These are phyloP conservation scores for Plantago major DNA, from an alignment of 257 asterid species.

Conservation along the genomic window DNA sequence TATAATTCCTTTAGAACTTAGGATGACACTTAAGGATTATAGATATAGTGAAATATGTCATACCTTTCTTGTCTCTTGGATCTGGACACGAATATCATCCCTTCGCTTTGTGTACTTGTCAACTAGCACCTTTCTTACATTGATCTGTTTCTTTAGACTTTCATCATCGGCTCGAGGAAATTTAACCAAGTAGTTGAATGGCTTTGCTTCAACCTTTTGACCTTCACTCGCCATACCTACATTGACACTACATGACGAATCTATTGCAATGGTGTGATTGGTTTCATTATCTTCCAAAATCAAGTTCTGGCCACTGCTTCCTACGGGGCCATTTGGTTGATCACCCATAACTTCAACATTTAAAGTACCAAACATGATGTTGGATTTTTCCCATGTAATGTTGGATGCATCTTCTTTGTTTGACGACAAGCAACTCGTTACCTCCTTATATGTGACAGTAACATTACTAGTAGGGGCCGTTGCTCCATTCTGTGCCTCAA, in stretches of 20 bases:
- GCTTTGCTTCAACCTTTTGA: slow-evolving; percentile 30
- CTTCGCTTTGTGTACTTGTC: slow-evolving; percentile 70
- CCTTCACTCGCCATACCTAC: slow-evolving; percentile 29
- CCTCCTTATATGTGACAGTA: slow-evolving; percentile 28
- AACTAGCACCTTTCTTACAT: slow-evolving; percentile 50
- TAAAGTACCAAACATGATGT: slow-evolving; percentile 4
- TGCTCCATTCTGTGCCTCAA: slow-evolving; percentile 20
- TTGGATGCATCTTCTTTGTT: slow-evolving; percentile 15
- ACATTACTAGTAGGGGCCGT: not conserved
- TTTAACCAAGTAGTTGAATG: slow-evolving; percentile 56
- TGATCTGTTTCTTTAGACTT: slow-evolving; percentile 51
- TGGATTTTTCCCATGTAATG: slow-evolving; percentile 20
- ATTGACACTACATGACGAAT: slow-evolving; percentile 31
- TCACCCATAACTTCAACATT: slow-evolving; percentile 28
- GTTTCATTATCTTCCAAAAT: slow-evolving; percentile 23
- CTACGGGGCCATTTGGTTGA: slow-evolving; percentile 25
- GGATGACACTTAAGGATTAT: not conserved
- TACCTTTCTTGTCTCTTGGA: slow-evolving; percentile 62
- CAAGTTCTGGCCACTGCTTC: slow-evolving; percentile 18
- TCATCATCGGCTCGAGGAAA: slow-evolving; percentile 65
- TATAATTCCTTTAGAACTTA: not conserved
- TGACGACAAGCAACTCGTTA: slow-evolving; percentile 21
- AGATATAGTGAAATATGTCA: not conserved
- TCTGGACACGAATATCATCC: slow-evolving; percentile 58
- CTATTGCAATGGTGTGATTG: slow-evolving; percentile 22